These are phyloP conservation scores for Fusarium temperatum DNA, from an alignment of 2,329 filamentous ascomycete species.

Conservation along the genomic window DNA sequence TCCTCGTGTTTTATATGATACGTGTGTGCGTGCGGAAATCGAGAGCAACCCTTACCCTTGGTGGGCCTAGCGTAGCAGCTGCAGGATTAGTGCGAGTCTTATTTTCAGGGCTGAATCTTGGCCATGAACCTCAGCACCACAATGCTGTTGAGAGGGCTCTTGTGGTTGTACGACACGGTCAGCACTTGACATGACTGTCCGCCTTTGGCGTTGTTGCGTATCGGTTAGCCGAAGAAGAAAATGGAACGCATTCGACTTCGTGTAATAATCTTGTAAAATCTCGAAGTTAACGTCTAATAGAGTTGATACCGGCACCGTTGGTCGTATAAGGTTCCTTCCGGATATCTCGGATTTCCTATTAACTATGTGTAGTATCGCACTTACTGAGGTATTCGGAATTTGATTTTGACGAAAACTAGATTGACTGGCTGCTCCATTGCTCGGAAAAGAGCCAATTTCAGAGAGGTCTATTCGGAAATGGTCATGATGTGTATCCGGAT, in stretches of 20 bases:
- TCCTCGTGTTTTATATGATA: background rate
- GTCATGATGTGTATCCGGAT: background rate
- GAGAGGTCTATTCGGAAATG: background rate
- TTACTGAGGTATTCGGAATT: background rate
- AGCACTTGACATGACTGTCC: background rate
- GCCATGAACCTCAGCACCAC: background rate
- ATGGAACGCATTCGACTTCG: background rate
- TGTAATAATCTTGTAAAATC: background rate
- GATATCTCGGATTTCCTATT: slow-evolving; percentile 1
- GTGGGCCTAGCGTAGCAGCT: background rate
- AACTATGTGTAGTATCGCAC: background rate
- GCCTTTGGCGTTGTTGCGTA: background rate
- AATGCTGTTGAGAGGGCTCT: background rate
- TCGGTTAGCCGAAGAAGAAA: background rate
- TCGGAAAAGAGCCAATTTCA: slow-evolving; percentile 13
- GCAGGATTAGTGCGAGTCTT: background rate
- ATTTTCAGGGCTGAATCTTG: background rate
- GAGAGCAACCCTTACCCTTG: background rate
- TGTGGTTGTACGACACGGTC: background rate
- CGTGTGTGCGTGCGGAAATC: slow-evolving; percentile 1
- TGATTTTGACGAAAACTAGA: background rate
- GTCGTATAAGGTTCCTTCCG: slow-evolving; percentile 11
- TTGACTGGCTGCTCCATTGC: background rate
- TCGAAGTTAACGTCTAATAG: slow-evolving; percentile 4
- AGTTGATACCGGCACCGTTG: background rate